Base-by-base conservation (phyloP, 148 eudicot species). In the Rhododendron simsii region DNA sequence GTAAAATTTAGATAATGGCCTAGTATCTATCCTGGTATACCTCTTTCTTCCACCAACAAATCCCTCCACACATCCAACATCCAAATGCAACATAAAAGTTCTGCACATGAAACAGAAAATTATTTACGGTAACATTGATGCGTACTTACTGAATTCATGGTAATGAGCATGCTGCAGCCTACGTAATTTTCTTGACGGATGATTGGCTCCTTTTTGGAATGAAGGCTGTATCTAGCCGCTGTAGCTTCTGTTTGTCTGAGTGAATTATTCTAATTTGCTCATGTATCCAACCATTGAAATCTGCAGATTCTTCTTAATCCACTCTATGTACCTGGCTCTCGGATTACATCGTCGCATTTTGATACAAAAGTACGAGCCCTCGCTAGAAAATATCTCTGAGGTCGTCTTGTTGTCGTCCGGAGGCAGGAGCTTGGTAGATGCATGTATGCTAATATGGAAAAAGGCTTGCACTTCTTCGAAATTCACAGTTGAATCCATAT, bases 281-380 rank as follows among this genome's bases (percentile, higher is more conserved):
- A 84, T 76, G 78, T 48, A 78, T 74, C 81, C 45, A 63, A 81
- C 44, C 6, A n/a, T 16, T 80, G 73, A 50, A 55, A 73, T 85
- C 85, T 92, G 57, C 98, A 97, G 99, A 92, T 85, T 90, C 95
- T 97, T 86, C 91, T 97, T 48, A 97, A 97, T 86, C 99, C 99
- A 15, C 94, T 97, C 2, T 95, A 94, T 87, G 86, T 97, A 83
- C 98, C 98, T 39, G 98, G 98, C 48, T 94, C 98, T 65, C 95
- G 98, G 83, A 90, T 97, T 71, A 88, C 98, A 78, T 94, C 98
- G 33, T 93, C 99, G 21, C 96, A 97, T 87, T 97, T 97, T 80
- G 98, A 94, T 85, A 97, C 99, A 9, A 97, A 97, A 88, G 99
- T 97, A 48, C 93, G 98, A 85, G 95, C 98, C 45, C 95, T 97